Percentiles rank a stretch among this genome's conserved stretches.
Evolutionary conservation across 139 green algal genomes (phyloP).

Genomic region (Coelastrella sp.): DNA sequence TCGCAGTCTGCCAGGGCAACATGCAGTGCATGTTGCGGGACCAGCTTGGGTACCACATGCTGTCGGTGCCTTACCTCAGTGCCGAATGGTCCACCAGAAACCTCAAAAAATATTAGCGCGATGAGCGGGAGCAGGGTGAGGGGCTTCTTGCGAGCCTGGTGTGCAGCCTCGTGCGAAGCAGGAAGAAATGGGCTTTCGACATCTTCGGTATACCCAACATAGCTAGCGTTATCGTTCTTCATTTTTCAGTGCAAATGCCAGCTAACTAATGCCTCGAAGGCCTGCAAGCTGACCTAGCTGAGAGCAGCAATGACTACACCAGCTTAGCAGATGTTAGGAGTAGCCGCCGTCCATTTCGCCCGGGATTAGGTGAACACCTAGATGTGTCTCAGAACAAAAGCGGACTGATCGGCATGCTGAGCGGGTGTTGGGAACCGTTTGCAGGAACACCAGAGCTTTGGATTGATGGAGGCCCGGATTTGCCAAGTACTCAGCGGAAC

Average conservation of each 20-base stretch:
- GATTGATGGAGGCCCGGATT: too few species aligned
- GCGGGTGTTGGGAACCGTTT: not conserved
- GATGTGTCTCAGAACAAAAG: too few species aligned
- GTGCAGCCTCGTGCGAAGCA: not conserved
- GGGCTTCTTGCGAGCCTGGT: constrained; percentile 47
- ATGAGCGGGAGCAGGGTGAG: constrained; percentile 91
- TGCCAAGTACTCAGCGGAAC: too few species aligned
- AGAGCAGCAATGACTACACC: not conserved
- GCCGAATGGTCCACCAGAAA: constrained; percentile 95
- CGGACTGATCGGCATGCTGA: not conserved
- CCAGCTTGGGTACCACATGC: not conserved
- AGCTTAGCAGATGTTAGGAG: not conserved
- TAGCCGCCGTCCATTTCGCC: not conserved
- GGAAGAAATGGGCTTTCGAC: not conserved
- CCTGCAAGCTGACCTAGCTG: not conserved
- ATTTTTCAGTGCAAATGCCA: not conserved
- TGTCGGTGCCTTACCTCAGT: constrained; percentile 77
- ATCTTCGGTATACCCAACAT: not conserved
- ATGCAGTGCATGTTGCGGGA: too few species aligned
- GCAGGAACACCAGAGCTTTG: not conserved
- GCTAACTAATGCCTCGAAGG: not conserved
- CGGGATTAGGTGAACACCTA: too few species aligned
- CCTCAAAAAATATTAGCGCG: constrained; percentile 97
- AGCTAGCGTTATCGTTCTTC: not conserved
- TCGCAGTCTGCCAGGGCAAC: too few species aligned